Evolutionary conservation across 2,329 filamentous ascomycete species (phyloP).

Genomic region (Ophiostoma pallidulum): DNA sequence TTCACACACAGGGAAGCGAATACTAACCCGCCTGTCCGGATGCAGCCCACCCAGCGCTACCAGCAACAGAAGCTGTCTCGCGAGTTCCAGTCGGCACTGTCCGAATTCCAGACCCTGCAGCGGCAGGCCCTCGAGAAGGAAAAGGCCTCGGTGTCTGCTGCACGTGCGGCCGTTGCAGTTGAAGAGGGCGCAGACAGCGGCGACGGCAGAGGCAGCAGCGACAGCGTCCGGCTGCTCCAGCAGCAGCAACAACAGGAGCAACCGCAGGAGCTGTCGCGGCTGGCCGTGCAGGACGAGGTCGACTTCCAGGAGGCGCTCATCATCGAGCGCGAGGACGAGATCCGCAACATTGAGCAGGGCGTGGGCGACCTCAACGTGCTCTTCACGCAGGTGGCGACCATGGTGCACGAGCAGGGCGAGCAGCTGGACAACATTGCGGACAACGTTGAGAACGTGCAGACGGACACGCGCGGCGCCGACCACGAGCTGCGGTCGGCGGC

Average conservation of each 20-base stretch:
- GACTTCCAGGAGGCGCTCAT: constrained; percentile 96
- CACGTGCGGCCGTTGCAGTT: constrained; percentile 70
- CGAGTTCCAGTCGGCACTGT: constrained; percentile 80
- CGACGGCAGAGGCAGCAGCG: constrained; percentile 23
- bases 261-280: constrained; percentile 65
- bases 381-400: constrained; percentile 95
- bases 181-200: constrained; percentile 54
- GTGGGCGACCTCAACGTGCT: constrained; percentile 93
- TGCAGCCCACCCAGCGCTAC: constrained; percentile 86
- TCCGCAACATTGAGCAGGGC: constrained; percentile 93
- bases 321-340: constrained; percentile 92
- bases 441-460: constrained; percentile 75
- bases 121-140: constrained; percentile 86
- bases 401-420: constrained; percentile 88
- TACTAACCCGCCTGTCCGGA: no score
- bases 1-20: no score
- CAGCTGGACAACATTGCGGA: constrained; percentile 78
- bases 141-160: constrained; percentile 73
- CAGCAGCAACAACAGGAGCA: constrained; percentile 51
- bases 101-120: constrained; percentile 90
- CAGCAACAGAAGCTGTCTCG: constrained; percentile 90
- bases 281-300: constrained; percentile 88
- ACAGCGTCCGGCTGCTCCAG: constrained; percentile 23
- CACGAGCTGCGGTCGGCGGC: constrained; percentile 76
- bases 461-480: constrained; percentile 78